Percentiles rank a stretch among this genome's conserved stretches.
phyloP scores from a whole-genome alignment of 2,329 filamentous ascomycete species.

The Fusarium cyanostomum region DNA sequence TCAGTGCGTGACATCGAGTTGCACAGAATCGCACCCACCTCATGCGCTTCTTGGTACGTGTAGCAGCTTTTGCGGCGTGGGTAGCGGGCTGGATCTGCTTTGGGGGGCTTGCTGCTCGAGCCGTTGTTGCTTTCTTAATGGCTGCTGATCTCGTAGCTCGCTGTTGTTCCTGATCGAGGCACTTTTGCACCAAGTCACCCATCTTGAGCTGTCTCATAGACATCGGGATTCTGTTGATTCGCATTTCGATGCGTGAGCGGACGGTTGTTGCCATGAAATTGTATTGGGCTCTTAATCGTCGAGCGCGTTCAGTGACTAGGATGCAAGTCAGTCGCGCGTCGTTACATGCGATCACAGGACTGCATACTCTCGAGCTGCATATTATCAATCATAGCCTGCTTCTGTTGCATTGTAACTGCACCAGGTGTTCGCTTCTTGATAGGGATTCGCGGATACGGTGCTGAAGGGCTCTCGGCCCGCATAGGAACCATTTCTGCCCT shows the following conservation, averaged over 20 bases:
- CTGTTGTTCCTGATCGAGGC: slow-evolving; percentile 57
- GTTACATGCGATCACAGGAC: slow-evolving; percentile 22
- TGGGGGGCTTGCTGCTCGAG: slow-evolving; percentile 48
- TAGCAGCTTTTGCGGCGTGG: slow-evolving; percentile 33
- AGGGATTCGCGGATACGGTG: slow-evolving; percentile 61
- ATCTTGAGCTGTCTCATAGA: slow-evolving; percentile 82
- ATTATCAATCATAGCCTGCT: slow-evolving; percentile 89
- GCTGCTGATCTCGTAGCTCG: slow-evolving; percentile 57
- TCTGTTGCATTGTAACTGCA: slow-evolving; percentile 75
- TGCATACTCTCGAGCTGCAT: slow-evolving; percentile 83
- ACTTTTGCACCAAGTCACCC: slow-evolving; percentile 74
- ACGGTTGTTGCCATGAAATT: slow-evolving; percentile 87
- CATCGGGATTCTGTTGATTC: slow-evolving; percentile 89
- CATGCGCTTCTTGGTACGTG: slow-evolving; percentile 56
- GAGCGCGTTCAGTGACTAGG: slow-evolving; percentile 84
- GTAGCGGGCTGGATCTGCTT: slow-evolving; percentile 46
- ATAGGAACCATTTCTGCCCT: slow-evolving; percentile 38
- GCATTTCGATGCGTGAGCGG: slow-evolving; percentile 86
- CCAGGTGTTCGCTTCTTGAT: slow-evolving; percentile 66
- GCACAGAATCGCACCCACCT: slow-evolving; percentile 54
- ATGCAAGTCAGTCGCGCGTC: slow-evolving; percentile 26
- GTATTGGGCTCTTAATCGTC: slow-evolving; percentile 89
- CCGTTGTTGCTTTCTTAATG: slow-evolving; percentile 59
- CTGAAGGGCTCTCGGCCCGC: slow-evolving; percentile 47
- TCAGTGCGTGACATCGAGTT: slow-evolving; percentile 28